These are phyloP conservation scores for Ogataea sp. DNA, from an alignment of 805 yeast species.

Conservation along the genomic window DNA sequence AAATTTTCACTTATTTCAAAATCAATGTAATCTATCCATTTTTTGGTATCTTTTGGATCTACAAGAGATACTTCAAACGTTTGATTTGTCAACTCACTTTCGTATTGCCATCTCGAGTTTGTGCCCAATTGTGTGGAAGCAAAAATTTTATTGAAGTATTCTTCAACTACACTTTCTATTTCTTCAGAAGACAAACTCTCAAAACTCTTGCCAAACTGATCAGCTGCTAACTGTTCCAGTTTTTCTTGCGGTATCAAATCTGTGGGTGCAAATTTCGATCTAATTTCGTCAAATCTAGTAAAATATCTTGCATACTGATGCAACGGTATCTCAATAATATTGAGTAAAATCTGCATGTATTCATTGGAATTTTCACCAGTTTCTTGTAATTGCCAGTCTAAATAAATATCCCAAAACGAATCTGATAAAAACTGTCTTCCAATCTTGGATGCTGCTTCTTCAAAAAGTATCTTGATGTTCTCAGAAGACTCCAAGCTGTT, in stretches of 20 bases:
- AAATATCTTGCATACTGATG: conserved; percentile 82
- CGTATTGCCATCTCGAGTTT: conserved; percentile 61
- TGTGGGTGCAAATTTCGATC: conserved; percentile 25
- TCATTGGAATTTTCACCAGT: conserved; percentile 27
- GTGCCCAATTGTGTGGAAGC: conserved; percentile 43
- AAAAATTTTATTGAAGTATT: conserved; percentile 35
- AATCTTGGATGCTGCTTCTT: conserved; percentile 37
- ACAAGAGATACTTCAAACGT: conserved; percentile 46
- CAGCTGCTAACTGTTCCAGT: conserved; percentile 19
- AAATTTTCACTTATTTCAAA: conserved; percentile 20
- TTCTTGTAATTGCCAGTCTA: conserved; percentile 47
- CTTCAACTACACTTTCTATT: conserved; percentile 27
- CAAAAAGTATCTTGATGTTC: conserved; percentile 34
- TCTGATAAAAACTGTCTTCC: conserved; percentile 76
- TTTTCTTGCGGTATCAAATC: conserved; percentile 22
- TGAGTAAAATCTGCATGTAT: conserved; percentile 32
- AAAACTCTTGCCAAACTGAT: too few species aligned
- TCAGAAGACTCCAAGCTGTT: conserved; percentile 25
- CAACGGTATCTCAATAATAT: conserved; percentile 53
- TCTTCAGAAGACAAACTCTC: too few species aligned
- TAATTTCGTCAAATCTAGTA: conserved; percentile 35
- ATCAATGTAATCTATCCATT: conserved; percentile 60
- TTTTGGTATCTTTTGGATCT: conserved; percentile 31
- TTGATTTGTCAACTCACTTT: conserved; percentile 50
- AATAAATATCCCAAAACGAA: conserved; percentile 71